Base-by-base conservation (phyloP, 148 eudicot genomes). In the Vaccinium myrtillus region DNA sequence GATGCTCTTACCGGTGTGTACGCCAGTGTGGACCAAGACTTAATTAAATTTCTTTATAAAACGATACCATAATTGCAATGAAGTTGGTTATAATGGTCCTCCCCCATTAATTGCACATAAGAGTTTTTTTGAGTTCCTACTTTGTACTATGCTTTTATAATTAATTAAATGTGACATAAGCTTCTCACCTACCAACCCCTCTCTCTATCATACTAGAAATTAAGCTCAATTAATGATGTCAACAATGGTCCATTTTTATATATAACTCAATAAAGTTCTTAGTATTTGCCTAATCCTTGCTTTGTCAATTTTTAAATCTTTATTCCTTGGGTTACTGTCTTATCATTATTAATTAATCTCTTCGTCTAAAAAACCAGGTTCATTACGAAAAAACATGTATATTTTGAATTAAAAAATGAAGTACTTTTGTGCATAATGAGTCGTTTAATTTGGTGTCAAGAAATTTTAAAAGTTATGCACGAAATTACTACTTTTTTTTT, bases 41-140 rank as follows among this genome's bases (percentile, higher is more conserved):
- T 5, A 56, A 43, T 43, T 56, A 4, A 56, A 14, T 55, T 55
- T 55, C 19, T 55, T 15, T 59, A 7, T 7, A 59, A 59, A 59
- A 59, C 2, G 10, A n/a, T n/a, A n/a, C n/a, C n/a, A n/a, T n/a
- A n/a, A n/a, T n/a, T n/a, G n/a, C 49, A 79, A 79, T 10, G 11
- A 56, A 56, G 48, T 18, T 16, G 65, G 63, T 25, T 25, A 11
- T 25, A 75, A 76, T 16, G 69, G 69, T 39, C 80, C 56, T 18
- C 18, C 9, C 6, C 56, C 54, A 76, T 76, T 76, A 76, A 76
- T 49, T 48, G 79, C 79, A 76, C 79, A 54, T 15, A 76, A 76
- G 27, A 50, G 79, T 21, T 49, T 76, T 75, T 32, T 5, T 70
- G 55, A 49, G 53, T n/a, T 76, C 79, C 78, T n/a, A 19, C 78